Evolutionary conservation across 352 stramenopile species (phyloP), one percentile per base, ranked within the genome.

Genomic region (Thalassiosira exigua): DNA sequence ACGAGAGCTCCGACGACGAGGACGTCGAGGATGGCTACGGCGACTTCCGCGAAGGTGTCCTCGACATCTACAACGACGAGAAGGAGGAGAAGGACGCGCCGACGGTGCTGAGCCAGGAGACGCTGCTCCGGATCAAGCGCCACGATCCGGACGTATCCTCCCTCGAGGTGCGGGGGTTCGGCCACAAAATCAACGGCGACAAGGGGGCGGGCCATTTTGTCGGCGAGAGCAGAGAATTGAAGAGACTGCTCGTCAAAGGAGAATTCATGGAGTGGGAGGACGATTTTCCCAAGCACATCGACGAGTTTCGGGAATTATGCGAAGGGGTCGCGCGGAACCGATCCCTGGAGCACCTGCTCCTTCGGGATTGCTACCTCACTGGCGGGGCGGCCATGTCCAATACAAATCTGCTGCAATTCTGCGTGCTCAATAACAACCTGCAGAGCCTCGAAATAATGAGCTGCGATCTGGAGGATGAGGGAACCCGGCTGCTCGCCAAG

Each of bases 181-280:
- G n/a, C 48, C 48, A 19, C 21, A 4, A 59, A 24, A 30, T 19
- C 19, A 59, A 33, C 19, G 19, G 32, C 12, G 51, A 12, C 19
- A 59, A 21, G 19, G 51, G 30, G 19, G 22, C 22, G 32, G 51
- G 51, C 14, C 17, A 3, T 24, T 59, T 4, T 29, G 32, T 59
- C 32, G 51, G 51, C 19, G 51, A 21, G 3, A 59, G 32, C 12
- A 59, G 19, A 3, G 14, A 29, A 17, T 24, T 59, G 1, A 59
- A 59, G 51, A 59, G 30, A 12, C 30, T 59, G 17, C 19, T 30
- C 12, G 32, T 59, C 51, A 59, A 59, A 29, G 51, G 51, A 4
- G 51, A 59, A 1, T 30, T 24, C 22, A 19, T 22, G 22, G 22
- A 29, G 21, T 12, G 7, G 9, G 48, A 56, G 4, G n/a, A 56